Evolutionary conservation across 1,139 yeast species (phyloP), one percentile per base, ranked within the genome.

Genomic region (Diutina rugosa): DNA sequence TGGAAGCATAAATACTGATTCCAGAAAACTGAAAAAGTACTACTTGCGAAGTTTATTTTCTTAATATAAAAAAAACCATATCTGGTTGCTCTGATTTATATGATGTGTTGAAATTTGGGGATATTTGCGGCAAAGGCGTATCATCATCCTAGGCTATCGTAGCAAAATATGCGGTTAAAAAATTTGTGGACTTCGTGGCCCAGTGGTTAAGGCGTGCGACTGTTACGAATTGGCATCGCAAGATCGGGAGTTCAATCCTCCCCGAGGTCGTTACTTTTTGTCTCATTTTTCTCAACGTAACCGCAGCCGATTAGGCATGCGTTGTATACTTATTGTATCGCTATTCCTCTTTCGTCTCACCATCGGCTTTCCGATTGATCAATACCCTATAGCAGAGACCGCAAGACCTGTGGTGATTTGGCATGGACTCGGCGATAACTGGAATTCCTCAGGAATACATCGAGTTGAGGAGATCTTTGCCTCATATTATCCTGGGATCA

Each of bases 341-440:
- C 6, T 12, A 7, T 8, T 35, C n/a, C 14, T 35, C 6, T n/a
- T 35, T 10, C 41, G n/a, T 35, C 41, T 35, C 14, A 10, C 41
- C 1, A n/a, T 35, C 41, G n/a, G 41, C 4, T 5, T n/a, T n/a
- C 6, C 41, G 3, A 10, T 35, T 12, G 41, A n/a, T 5, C 41
- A 35, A 35, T 5, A 10, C 6, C 41, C 41, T 35, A 8, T 35
- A 9, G n/a, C n/a, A 9, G 14, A 12, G 14, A 10, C 3, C 21
- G 18, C 29, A 28, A 44, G 53, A n/a, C 53, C 63, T 1, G 56
- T 87, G 3, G 89, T 88, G 2, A 64, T 88, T 51, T 88, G 95
- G 95, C 96, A 88, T 63, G 96, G 96, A 0, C 75, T 88, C 63
- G 95, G 95, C 0, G 96, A 88, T 66, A 75, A 80, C 21, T 87